A percentile compares a stretch with the other conserved stretches of the same genome.
Conservation (phyloP, 2,329 filamentous ascomycete species). For the Sarocladium kiliense region DNA sequence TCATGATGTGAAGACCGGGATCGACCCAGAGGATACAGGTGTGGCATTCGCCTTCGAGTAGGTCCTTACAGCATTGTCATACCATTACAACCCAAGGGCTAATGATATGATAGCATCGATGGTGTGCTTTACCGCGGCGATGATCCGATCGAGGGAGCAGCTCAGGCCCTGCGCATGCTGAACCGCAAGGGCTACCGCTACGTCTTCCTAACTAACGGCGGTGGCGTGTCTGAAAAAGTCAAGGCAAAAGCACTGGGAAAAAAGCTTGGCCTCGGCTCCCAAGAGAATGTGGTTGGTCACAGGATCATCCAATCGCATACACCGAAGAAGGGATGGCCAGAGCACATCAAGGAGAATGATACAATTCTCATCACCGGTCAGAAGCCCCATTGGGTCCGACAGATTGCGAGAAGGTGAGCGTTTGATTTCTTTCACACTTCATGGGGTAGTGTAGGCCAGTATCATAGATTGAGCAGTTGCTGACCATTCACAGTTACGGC, state of each 20-base stretch:
- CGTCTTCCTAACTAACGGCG: conserved; percentile 93
- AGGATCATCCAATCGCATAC: conserved; percentile 76
- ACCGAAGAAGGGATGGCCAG: conserved; percentile 62
- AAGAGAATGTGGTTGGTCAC: conserved; percentile 27
- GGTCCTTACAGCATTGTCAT: too few species aligned
- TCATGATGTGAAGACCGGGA: not conserved
- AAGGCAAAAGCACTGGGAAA: conserved; percentile 29
- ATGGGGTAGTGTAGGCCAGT: not conserved
- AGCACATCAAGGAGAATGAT: conserved; percentile 28
- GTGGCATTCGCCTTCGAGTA: conserved; percentile 34
- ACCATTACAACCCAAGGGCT: too few species aligned
- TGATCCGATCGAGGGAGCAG: conserved; percentile 72
- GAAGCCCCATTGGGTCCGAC: conserved; percentile 59
- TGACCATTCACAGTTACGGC: conserved; percentile 45
- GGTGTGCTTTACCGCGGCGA: conserved; percentile 87
- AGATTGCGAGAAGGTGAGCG: conserved; percentile 64
- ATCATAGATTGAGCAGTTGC: conserved; percentile 5
- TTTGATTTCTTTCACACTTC: conserved; percentile 15
- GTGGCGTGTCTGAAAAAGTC: conserved; percentile 60
- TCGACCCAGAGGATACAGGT: conserved; percentile 13
- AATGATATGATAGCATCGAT: conserved; percentile 76
- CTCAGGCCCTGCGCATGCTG: conserved; percentile 67
- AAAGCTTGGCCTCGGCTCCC: conserved; percentile 23
- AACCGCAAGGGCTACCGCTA: conserved; percentile 66
- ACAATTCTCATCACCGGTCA: conserved; percentile 73